Conservation (phyloP, 441 rosid species). For the Iberis amara region DNA sequence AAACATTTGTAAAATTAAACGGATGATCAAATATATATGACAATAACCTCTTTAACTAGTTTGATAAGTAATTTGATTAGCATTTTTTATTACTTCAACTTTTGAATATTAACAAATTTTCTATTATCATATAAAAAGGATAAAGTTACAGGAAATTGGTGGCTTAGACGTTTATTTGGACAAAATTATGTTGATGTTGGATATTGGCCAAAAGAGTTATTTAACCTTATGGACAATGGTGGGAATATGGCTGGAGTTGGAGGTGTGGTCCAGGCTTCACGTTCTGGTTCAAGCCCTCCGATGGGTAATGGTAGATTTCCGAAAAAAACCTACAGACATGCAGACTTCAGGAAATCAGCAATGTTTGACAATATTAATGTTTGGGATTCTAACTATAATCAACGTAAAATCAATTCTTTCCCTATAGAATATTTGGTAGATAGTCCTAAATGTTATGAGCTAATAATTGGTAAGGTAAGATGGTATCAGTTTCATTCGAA, state of each 20-base stretch:
- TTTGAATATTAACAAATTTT: neutral
- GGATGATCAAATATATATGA: too few species aligned
- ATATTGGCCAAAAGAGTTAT: neutral
- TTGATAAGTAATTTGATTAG: neutral
- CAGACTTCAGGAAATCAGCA: neutral
- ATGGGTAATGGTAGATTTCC: neutral
- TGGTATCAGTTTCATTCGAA: too few species aligned
- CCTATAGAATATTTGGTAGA: neutral
- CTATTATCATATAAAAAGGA: neutral
- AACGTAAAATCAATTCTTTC: neutral
- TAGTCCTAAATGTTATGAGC: conserved; percentile 4
- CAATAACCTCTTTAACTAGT: neutral
- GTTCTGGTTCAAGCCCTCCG: neutral
- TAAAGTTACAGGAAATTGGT: neutral
- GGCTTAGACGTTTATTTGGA: neutral
- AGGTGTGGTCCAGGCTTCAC: neutral
- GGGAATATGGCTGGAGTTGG: neutral
- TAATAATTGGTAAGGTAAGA: neutral
- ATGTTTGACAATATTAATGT: neutral
- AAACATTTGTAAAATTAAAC: too few species aligned
- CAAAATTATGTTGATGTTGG: neutral
- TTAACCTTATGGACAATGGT: neutral
- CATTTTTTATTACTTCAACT: neutral
- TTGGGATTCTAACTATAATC: neutral
- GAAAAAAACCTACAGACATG: neutral